A percentile compares a stretch with the other conserved stretches of the same genome.
phyloP scores from a whole-genome alignment of 2,329 filamentous ascomycete species.

The Fusarium bulbicola region DNA sequence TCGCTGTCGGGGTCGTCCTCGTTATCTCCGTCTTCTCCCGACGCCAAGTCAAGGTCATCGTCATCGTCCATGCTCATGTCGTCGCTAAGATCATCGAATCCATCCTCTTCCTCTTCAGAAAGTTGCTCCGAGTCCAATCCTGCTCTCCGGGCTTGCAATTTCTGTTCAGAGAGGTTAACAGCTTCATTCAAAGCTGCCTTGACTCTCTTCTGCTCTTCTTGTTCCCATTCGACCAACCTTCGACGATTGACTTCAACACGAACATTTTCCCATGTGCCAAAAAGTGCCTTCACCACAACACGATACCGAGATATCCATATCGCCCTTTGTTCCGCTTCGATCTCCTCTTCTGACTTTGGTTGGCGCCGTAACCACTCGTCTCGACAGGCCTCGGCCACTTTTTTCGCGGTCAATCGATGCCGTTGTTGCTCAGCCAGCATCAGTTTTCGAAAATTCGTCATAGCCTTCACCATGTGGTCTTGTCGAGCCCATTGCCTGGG shows the following conservation, averaged over 20 bases:
- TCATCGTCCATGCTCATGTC: slow-evolving; percentile 50
- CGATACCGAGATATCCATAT: slow-evolving; percentile 75
- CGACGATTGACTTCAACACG: slow-evolving; percentile 67
- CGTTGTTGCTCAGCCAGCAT: slow-evolving; percentile 81
- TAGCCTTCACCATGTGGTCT: slow-evolving; percentile 85
- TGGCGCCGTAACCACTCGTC: slow-evolving; percentile 79
- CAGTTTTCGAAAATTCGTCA: slow-evolving; percentile 81
- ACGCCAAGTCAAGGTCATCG: slow-evolving; percentile 47
- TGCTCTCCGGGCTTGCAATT: slow-evolving; percentile 69
- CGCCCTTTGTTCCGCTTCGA: slow-evolving; percentile 79
- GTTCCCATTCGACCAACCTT: slow-evolving; percentile 70
- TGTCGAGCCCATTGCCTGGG: slow-evolving; percentile 84
- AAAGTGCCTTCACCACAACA: slow-evolving; percentile 68
- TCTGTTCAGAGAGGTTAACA: slow-evolving; percentile 75
- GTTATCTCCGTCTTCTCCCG: slow-evolving; percentile 50
- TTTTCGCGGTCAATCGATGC: slow-evolving; percentile 81
- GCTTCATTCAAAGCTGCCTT: slow-evolving; percentile 77
- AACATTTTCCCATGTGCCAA: slow-evolving; percentile 72
- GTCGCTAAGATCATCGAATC: slow-evolving; percentile 59
- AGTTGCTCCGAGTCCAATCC: slow-evolving; percentile 63
- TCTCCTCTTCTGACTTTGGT: slow-evolving; percentile 80
- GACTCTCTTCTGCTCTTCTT: slow-evolving; percentile 69
- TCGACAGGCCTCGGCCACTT: slow-evolving; percentile 79
- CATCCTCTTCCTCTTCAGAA: slow-evolving; percentile 56
- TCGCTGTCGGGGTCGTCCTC: slow-evolving; percentile 55